These are phyloP conservation scores for Endothia cerciana DNA, from an alignment of 2,329 filamentous ascomycete genomes.

Conservation along the genomic window DNA sequence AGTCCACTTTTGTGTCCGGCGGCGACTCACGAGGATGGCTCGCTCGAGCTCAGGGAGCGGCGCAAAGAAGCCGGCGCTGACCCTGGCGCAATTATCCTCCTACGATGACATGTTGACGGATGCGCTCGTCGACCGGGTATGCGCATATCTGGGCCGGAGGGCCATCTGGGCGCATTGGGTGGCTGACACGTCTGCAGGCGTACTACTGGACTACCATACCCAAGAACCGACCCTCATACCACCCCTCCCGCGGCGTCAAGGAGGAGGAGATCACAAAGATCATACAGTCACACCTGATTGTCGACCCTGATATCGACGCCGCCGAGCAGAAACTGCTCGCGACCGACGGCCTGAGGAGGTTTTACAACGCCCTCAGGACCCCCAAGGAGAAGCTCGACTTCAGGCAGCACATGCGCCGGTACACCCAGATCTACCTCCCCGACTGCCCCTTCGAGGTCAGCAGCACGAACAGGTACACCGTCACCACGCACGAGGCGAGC, in stretches of 20 bases:
- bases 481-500: slow-evolving; percentile 85
- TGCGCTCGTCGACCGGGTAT: slow-evolving; percentile 90
- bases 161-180: slow-evolving; percentile 16
- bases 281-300: slow-evolving; percentile 68
- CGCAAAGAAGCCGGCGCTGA: slow-evolving; percentile 72
- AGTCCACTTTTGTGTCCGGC: slow-evolving; percentile 1
- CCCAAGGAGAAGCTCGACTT: slow-evolving; percentile 87
- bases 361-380: slow-evolving; percentile 68
- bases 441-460: slow-evolving; percentile 93
- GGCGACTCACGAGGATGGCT: slow-evolving; percentile 39
- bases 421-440: slow-evolving; percentile 88
- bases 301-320: slow-evolving; percentile 70
- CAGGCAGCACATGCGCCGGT: slow-evolving; percentile 80
- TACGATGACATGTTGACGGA: slow-evolving; percentile 98
- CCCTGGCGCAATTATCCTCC: slow-evolving; percentile 81
- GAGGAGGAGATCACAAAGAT: slow-evolving; percentile 65
- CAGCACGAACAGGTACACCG: slow-evolving; percentile 93
- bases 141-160: slow-evolving; percentile 41
- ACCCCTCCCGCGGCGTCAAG: slow-evolving; percentile 77
- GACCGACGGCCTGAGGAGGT: slow-evolving; percentile 75
- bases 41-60: slow-evolving; percentile 40
- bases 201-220: slow-evolving; percentile 97
- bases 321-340: slow-evolving; percentile 76
- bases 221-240: slow-evolving; percentile 89
- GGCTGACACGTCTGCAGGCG: slow-evolving; percentile 58